These are phyloP conservation scores for Gossypium aridum DNA, from an alignment of 441 rosid genomes.

Conservation along the genomic window DNA sequence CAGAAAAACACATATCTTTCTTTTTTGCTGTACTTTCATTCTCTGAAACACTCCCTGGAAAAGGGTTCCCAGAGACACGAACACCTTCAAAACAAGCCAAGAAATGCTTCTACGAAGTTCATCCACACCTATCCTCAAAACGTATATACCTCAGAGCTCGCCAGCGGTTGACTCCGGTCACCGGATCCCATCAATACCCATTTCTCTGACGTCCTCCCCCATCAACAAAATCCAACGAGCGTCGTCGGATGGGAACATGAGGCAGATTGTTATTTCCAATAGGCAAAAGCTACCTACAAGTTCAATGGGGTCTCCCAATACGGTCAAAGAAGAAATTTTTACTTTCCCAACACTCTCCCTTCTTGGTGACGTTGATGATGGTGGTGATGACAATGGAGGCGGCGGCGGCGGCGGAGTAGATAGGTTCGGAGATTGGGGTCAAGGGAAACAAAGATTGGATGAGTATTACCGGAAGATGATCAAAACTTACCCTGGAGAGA, in stretches of 20 bases:
- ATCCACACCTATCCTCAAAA: slow-evolving; percentile 40
- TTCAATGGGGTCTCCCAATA: slow-evolving; percentile 5
- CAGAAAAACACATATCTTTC: background rate
- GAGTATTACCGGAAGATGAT: slow-evolving; percentile 58
- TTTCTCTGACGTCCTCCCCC: slow-evolving; percentile 15
- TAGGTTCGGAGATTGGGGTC: slow-evolving; percentile 20
- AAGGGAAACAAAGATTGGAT: slow-evolving; percentile 39
- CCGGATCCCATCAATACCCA: slow-evolving; percentile 10
- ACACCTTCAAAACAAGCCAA: background rate
- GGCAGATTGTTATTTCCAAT: slow-evolving; percentile 10
- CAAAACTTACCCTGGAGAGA: slow-evolving; percentile 40
- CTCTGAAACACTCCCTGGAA: background rate
- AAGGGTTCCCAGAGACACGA: background rate
- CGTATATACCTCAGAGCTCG: slow-evolving; percentile 22
- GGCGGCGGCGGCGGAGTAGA: slow-evolving; percentile 32
- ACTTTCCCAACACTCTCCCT: background rate
- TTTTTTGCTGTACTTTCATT: background rate
- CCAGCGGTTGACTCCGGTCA: slow-evolving; percentile 13
- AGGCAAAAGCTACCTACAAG: background rate
- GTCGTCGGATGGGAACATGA: slow-evolving; percentile 35
- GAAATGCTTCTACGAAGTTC: slow-evolving; percentile 48
- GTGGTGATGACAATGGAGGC: slow-evolving; percentile 24
- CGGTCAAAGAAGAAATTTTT: background rate
- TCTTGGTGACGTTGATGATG: background rate
- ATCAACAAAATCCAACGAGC: slow-evolving; percentile 24